Evolutionary conservation across 495 filamentous ascomycete genomes (phyloP), one percentile per base, ranked within the genome.

Genomic region (Penicillium lividum): DNA sequence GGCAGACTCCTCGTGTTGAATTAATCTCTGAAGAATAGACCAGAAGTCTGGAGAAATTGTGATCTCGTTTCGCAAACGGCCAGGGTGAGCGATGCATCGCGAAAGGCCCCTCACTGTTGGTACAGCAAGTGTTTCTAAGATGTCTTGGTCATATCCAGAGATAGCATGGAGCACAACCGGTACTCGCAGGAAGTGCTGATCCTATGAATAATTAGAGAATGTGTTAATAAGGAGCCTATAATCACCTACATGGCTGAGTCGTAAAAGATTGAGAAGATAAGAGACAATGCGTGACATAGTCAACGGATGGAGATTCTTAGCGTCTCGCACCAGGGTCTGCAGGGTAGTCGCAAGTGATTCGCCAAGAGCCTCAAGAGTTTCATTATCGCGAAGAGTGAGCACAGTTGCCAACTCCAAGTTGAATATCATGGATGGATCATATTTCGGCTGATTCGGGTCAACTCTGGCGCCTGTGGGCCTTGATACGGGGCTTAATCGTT

Each of bases 31-130:
- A 36, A 99, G 76, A 42, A 97, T 92, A 15, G 90, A 88, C 94
- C 94, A 99, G 72, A 99, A 97, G 63, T 99, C 95, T 1, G 94
- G 94, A 28, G 93, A 97, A 18, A 90, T 92, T 66, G 93, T 92
- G 59, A 98, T 90, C 73, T 97, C 93, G 60, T 88, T 96, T 55
- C 90, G 84, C 22, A 99, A 80, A 27, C 86, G 85, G 28, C 84
- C 84, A 0, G 89, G 83, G 55, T 89, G 83, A 48, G 86, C 84
- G 56, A 93, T 86, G 65, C 94, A 98, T 18, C 88, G 78, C 29
- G 84, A 82, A 13, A 99, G 76, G 3, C 94, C 93, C 65, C 89
- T 87, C 29, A 96, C 76, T 1, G 92, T 82, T 0, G 90, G 81
- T 27, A 80, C 77, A 4, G 92, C 89, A 1, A 91, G 86, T 65